A percentile compares a stretch with the other conserved stretches of the same genome.
Evolutionary conservation across 73 alveolate species (phyloP).

Genomic region (Stentor coeruleus): DNA sequence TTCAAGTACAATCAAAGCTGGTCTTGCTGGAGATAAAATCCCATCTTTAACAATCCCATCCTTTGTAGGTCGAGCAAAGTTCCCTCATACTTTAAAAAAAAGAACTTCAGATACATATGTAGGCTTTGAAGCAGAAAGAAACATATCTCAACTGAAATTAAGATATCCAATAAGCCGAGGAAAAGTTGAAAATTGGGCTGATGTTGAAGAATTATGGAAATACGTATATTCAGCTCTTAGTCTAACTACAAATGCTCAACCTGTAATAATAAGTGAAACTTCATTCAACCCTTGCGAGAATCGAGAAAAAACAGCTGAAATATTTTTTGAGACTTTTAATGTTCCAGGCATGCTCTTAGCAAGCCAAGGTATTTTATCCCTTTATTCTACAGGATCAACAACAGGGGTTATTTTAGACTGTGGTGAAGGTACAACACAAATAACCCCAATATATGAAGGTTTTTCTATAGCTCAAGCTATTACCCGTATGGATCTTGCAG

Average conservation of each 20-base stretch:
- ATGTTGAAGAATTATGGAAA: neutral
- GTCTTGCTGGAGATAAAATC: too few relatives aligned
- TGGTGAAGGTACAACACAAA: conserved; percentile 94
- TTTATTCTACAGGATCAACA: conserved; percentile 66
- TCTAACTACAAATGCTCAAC: neutral
- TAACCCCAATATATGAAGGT: conserved; percentile 55
- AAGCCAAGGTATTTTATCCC: conserved; percentile 70
- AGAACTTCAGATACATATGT: neutral
- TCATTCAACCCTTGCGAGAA: conserved; percentile 84
- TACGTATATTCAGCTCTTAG: neutral
- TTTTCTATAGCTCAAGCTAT: conserved; percentile 70
- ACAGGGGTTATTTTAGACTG: conserved; percentile 93
- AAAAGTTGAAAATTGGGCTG: neutral
- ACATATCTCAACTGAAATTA: too few relatives aligned
- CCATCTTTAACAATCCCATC: neutral
- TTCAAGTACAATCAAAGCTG: neutral
- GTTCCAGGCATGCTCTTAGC: conserved; percentile 57
- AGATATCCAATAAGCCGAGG: neutral
- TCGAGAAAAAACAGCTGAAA: conserved; percentile 70
- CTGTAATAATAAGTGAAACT: conserved; percentile 86
- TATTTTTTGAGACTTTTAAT: conserved; percentile 71
- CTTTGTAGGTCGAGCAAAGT: neutral
- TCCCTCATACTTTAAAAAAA: neutral
- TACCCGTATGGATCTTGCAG: conserved; percentile 79
- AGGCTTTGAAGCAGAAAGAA: neutral